Evolutionary conservation across 2,329 filamentous ascomycete genomes (phyloP).

Genomic region (Ilyonectria destructans): DNA sequence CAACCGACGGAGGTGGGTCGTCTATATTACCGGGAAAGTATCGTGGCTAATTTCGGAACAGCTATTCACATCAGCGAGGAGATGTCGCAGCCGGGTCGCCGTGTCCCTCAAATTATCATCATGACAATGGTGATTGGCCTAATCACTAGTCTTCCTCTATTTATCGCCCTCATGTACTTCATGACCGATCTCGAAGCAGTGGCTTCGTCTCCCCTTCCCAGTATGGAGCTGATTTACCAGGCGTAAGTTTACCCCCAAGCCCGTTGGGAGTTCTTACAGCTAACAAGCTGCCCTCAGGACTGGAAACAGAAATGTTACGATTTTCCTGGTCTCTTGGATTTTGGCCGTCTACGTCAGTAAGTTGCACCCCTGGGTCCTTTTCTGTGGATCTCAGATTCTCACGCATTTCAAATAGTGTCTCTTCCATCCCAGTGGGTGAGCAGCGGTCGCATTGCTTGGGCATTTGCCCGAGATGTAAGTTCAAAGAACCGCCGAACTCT

Average conservation of each 20-base stretch:
- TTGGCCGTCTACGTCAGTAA: constrained; percentile 20
- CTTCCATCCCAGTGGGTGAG: constrained; percentile 24
- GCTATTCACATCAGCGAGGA: constrained; percentile 36
- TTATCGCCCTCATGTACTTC: constrained; percentile 31
- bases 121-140: constrained; percentile 31
- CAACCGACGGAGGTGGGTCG: constrained; percentile 27
- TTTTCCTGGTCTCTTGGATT: constrained; percentile 11
- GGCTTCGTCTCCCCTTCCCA: constrained; percentile 24
- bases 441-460: constrained; percentile 20
- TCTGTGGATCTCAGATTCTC: background rate
- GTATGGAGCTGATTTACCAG: constrained; percentile 32
- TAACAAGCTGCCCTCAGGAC: background rate
- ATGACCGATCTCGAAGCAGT: constrained; percentile 33
- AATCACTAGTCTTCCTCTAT: constrained; percentile 15
- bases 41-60: background rate
- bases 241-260: constrained; percentile 11
- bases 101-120: constrained; percentile 32
- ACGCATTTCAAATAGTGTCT: background rate
- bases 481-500: background rate
- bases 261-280: no score
- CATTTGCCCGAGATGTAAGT: constrained; percentile 27
- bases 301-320: constrained; percentile 20
- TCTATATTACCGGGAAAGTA: rapidly evolving
- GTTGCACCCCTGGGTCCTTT: background rate
- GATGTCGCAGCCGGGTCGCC: constrained; percentile 31